Conservation (phyloP, 345 rosid genomes). For the Syzygium aqueum region DNA sequence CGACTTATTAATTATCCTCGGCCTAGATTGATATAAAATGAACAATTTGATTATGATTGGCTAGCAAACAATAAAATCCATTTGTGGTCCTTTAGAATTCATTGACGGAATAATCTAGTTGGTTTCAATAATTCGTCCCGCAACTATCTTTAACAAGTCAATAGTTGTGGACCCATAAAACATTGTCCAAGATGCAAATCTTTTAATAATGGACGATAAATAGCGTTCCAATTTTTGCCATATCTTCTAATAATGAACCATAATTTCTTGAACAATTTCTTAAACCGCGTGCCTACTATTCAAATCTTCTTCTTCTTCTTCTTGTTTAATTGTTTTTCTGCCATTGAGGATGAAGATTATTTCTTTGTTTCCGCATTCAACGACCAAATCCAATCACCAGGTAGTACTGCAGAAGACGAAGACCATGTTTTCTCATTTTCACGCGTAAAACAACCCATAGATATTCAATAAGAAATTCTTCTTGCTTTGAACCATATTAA, state of each 20-base stretch:
- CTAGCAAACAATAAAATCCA: neutral
- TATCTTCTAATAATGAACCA: neutral
- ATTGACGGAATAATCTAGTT: neutral
- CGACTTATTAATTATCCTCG: neutral
- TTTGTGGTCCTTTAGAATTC: neutral
- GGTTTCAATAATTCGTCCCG: accelerated
- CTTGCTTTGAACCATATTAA: neutral
- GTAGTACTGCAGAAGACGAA: neutral
- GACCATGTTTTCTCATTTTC: neutral
- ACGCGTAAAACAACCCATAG: neutral
- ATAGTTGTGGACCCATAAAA: neutral
- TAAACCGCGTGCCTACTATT: neutral
- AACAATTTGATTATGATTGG: neutral
- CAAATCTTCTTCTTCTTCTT: neutral
- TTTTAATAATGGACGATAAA: neutral
- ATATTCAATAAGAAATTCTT: neutral
- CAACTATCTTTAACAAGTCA: neutral
- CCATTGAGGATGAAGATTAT: neutral
- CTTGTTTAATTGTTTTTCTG: accelerated
- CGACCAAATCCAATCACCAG: neutral
- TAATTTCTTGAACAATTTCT: neutral
- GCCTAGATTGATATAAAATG: no score
- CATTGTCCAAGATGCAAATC: neutral
- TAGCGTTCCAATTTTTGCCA: neutral
- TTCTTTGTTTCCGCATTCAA: neutral